phyloP scores from a whole-genome alignment of 1,284 basidiomycete species.

The Lentinula novae-zelandiae region DNA sequence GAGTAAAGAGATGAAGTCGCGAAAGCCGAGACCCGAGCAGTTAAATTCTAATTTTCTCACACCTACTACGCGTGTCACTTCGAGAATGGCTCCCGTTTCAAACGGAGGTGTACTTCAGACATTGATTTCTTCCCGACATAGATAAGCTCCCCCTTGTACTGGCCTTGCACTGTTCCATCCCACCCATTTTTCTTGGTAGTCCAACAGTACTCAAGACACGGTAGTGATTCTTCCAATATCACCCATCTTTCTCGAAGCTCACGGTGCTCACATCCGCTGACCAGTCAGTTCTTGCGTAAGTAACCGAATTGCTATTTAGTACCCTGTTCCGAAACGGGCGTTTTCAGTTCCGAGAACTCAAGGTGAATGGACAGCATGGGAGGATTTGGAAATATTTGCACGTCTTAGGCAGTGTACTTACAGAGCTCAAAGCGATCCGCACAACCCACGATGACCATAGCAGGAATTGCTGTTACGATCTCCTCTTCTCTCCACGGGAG shows the following conservation, averaged over 20 bases:
- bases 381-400: background rate
- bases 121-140: background rate
- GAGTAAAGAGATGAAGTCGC: background rate
- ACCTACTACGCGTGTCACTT: background rate
- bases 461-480: too few relatives aligned
- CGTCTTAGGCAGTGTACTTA: too few relatives aligned
- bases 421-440: too few relatives aligned
- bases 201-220: too few relatives aligned
- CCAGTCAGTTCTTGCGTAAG: background rate
- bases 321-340: background rate
- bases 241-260: background rate
- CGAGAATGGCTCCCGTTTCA: background rate
- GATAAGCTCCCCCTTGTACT: background rate
- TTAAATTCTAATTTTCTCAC: background rate
- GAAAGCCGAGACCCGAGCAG: slow-evolving; percentile 5
- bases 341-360: background rate
- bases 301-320: background rate
- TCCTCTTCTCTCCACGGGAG: too few relatives aligned
- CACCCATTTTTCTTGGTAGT: too few relatives aligned
- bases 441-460: too few relatives aligned
- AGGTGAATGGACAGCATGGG: background rate
- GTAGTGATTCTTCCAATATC: background rate
- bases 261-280: background rate
- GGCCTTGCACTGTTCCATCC: background rate
- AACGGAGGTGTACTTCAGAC: background rate